Conservation (phyloP, 352 stramenopile genomes). For the Phytopythium boreale region DNA sequence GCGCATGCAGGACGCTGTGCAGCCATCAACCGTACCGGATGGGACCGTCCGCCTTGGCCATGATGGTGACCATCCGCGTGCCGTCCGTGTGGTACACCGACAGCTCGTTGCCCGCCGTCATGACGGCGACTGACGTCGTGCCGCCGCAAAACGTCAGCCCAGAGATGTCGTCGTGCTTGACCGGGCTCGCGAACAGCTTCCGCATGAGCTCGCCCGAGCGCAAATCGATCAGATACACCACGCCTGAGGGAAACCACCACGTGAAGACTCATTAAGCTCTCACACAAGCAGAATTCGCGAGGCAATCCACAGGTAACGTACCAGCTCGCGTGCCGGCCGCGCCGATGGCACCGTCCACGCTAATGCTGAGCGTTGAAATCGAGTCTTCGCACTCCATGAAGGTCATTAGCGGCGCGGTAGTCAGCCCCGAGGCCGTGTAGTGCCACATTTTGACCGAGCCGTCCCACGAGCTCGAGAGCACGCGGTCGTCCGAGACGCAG, state of each 20-base stretch:
- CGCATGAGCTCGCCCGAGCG: conserved; percentile 61
- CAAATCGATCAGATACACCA: conserved; percentile 73
- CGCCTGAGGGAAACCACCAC: conserved; percentile 18
- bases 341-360: conserved; percentile 49
- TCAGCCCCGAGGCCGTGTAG: conserved; percentile 64
- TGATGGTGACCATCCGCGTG: conserved; percentile 52
- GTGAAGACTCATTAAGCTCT: neutral
- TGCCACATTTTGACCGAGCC: conserved; percentile 82
- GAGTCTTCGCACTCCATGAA: conserved; percentile 83
- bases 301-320: conserved; percentile 12
- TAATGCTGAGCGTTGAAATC: conserved; percentile 64
- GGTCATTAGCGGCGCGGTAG: conserved; percentile 49
- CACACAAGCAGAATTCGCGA: neutral
- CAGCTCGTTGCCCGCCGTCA: conserved; percentile 69
- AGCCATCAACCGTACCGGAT: conserved; percentile 37
- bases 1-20: neutral
- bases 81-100: conserved; percentile 63
- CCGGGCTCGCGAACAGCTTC: conserved; percentile 52
- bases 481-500: conserved; percentile 70
- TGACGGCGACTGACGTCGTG: conserved; percentile 48
- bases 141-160: conserved; percentile 65
- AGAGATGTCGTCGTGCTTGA: conserved; percentile 52
- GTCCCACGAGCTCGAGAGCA: conserved; percentile 75
- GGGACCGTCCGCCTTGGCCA: conserved; percentile 53
- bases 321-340: conserved; percentile 68